Evolutionary conservation across 305 asterid genomes (phyloP).

Genomic region (Plantago lanceolata): DNA sequence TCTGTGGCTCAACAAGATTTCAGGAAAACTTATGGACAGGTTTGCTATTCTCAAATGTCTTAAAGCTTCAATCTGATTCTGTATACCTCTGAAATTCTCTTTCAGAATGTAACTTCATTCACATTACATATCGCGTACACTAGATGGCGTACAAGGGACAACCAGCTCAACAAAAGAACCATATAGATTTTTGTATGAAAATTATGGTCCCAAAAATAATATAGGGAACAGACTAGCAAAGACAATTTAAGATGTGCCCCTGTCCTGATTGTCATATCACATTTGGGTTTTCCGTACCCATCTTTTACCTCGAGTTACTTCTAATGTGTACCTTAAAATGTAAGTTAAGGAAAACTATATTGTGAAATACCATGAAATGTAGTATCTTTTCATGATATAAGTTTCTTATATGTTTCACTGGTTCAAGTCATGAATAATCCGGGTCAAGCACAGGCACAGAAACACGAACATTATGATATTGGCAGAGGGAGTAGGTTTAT

Average conservation of each 20-base stretch:
- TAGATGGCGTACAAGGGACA: not conserved
- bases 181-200: no score
- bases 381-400: not conserved
- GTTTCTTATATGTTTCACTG: not conserved
- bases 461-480: not conserved
- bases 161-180: not conserved
- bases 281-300: not conserved
- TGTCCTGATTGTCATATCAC: not conserved
- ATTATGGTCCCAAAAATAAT: no score
- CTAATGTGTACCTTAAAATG: no score
- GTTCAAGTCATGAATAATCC: not conserved
- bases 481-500: no score
- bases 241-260: not conserved
- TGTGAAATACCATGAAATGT: not conserved
- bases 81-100: conserved; percentile 3
- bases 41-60: conserved; percentile 35
- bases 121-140: not conserved
- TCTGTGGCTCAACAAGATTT: conserved; percentile 74
- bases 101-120: no score
- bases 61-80: conserved; percentile 15
- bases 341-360: no score
- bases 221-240: no score
- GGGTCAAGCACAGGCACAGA: not conserved
- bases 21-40: conserved; percentile 76
- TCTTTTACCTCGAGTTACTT: not conserved